Evolutionary conservation across 345 rosid species (phyloP), one percentile per base, ranked within the genome.

Genomic region (Dimocarpus longan): DNA sequence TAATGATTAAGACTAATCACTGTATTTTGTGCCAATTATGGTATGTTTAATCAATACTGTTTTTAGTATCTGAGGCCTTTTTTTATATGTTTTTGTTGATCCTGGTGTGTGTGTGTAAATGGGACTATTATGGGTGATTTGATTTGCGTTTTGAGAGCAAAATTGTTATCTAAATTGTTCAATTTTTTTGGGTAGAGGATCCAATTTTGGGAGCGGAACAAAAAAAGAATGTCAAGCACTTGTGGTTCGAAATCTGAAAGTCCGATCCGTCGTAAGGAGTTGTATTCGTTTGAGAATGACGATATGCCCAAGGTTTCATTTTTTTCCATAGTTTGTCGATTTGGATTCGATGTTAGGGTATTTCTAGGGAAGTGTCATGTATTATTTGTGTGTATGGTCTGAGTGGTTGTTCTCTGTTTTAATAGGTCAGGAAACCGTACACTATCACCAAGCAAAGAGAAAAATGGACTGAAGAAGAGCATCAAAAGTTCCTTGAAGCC

Each of bases 391-490:
- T 78, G 24, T 73, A 39, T 67, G 24, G 42, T 70, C 44, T 70
- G 16, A 65, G 54, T 15, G 2, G 40, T 26, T 39, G 63, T 66
- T 48, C 59, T 48, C 46, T 72, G 70, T 62, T 71, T 48, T 50
- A 79, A 13, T 75, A 95, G 97, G 86, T 78, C 75, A 89, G 98
- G 76, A 91, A 93, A 79, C 98, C 98, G 3, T 95, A 95, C 77
- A 92, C 87, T 9, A 93, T 91, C 19, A 86, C 93, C 0, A 95
- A 95, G 74, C 97, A 92, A 70, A 89, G 98, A 73, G 98, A 93
- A 59, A 92, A 90, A 80, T 95, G 98, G 98, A 92, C 92, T 1
- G 94, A 92, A 42, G 93, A 87, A 79, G 98, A 95, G 87, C 98
- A 93, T 76, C 86, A 86, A 70, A 91, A 82, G 87, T 95, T 95